Base-by-base conservation (phyloP, 108 stramenopile genomes). In the Skeletonema potamos region DNA sequence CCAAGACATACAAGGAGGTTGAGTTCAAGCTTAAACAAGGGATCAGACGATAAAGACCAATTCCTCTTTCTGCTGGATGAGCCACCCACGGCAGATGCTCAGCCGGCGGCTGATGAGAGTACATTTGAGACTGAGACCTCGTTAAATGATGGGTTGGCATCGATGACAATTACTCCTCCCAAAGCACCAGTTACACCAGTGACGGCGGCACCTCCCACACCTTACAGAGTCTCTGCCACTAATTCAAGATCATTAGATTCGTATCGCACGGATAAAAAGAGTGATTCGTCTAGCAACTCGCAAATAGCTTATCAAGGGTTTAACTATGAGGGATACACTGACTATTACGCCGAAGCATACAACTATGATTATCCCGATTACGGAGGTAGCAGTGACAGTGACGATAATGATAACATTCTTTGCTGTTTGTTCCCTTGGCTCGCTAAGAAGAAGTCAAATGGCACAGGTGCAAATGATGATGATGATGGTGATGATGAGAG, bases 241-340 rank as follows among this genome's bases (percentile, higher is more conserved):
- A 66, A 54, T 29, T 54, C 64, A 10, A 15, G 64, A 66, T 46
- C 64, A 10, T 32, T 66, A 22, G 64, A 66, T 28, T 66, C 64
- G 7, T 54, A 66, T 48, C 43, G 51, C 28, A 51, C 13, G 29
- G 34, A 64, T 28, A 32, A 68, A 4, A 15, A 59, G n/a, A 59
- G 18, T 54, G 54, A 34, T n/a, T 17, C 13, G 18, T 41, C 17
- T 59, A 37, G 24, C 58, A 20, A 10, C 39, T 41, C 29, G 60
- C 58, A 69, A 33, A 13, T 22, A n/a, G 54, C 39, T 37, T 74
- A 68, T 32, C 66, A 68, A 32, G 70, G 70, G 10, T 76, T 81
- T 36, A 70, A 81, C 4, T 81, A 81, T 37, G 79, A 81, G 70
- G 79, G 75, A 26, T 81, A 76, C 27, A 36, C 59, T 12, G 79